These are phyloP conservation scores for Colletotrichum kahawae DNA, from an alignment of 2,329 filamentous ascomycete species.

Conservation along the genomic window DNA sequence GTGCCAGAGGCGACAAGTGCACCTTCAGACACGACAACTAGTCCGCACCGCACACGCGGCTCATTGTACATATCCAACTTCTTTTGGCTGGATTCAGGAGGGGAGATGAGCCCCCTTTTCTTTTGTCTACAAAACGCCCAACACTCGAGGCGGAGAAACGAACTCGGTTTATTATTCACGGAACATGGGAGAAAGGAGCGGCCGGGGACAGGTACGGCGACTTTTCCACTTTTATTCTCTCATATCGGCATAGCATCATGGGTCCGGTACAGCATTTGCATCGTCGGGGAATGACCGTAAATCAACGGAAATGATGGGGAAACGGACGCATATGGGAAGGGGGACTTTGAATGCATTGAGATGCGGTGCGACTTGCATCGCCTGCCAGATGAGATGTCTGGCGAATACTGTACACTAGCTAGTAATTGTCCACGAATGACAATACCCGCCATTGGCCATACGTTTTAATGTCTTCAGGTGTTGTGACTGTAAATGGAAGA, in stretches of 20 bases:
- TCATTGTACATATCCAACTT: neutral
- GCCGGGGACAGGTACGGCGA: neutral
- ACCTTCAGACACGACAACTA: constrained; percentile 70
- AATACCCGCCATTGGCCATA: neutral
- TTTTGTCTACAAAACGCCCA: neutral
- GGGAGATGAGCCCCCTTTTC: neutral
- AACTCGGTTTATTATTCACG: neutral
- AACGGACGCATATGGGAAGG: neutral
- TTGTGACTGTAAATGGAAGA: neutral
- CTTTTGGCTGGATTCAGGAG: neutral
- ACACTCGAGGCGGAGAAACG: neutral
- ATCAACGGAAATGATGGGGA: neutral
- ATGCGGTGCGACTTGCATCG: neutral
- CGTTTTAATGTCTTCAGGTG: neutral
- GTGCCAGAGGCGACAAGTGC: constrained; percentile 75
- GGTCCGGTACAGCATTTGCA: constrained; percentile 10
- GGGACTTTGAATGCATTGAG: neutral
- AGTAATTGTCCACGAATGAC: neutral
- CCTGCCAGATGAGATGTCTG: neutral
- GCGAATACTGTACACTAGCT: constrained; percentile 1
- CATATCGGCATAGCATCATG: constrained; percentile 15
- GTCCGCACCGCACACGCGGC: neutral
- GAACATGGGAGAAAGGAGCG: neutral
- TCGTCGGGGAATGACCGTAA: neutral
- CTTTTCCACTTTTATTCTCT: neutral